Evolutionary conservation across 495 filamentous ascomycete genomes (phyloP).

Genomic region (Darksidea phi): DNA sequence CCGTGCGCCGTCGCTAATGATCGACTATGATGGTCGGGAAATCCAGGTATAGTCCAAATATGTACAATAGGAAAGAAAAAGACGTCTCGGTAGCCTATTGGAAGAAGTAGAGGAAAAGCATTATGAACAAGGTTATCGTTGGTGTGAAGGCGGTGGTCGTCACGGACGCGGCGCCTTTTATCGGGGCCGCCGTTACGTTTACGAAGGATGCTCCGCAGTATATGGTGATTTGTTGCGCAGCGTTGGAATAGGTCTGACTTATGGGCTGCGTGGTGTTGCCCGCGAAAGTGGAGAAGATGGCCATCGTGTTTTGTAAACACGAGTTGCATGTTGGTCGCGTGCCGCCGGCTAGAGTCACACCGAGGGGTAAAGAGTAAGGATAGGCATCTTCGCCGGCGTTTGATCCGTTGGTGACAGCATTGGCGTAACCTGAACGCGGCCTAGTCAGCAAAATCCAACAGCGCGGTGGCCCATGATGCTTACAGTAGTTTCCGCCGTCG

Average conservation of each 20-base stretch:
- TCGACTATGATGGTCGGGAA: slow-evolving; percentile 13
- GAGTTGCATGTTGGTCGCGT: slow-evolving; percentile 56
- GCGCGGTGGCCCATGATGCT: slow-evolving; percentile 13
- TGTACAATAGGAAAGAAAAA: background rate
- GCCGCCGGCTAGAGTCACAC: slow-evolving; percentile 61
- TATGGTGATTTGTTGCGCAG: slow-evolving; percentile 42
- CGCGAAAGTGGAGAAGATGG: slow-evolving; percentile 41
- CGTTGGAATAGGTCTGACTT: slow-evolving; percentile 39
- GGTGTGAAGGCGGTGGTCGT: slow-evolving; percentile 15
- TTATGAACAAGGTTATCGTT: slow-evolving; percentile 29
- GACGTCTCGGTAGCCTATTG: slow-evolving; percentile 1
- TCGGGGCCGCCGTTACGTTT: slow-evolving; percentile 33
- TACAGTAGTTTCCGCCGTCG: slow-evolving; percentile 58
- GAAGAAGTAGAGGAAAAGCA: slow-evolving; percentile 32
- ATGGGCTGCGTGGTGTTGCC: slow-evolving; percentile 41
- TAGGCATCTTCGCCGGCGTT: slow-evolving; percentile 66
- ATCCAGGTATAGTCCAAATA: background rate
- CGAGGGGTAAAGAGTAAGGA: slow-evolving; percentile 81
- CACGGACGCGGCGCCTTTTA: slow-evolving; percentile 28
- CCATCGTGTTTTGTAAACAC: slow-evolving; percentile 43
- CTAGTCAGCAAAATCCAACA: slow-evolving; percentile 5
- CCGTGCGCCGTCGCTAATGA: slow-evolving; percentile 34
- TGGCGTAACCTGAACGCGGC: slow-evolving; percentile 60
- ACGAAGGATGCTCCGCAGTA: slow-evolving; percentile 42
- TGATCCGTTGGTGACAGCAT: slow-evolving; percentile 69